Evolutionary conservation across 75 land plant species (phyloP).

Genomic region (Gnetum montanum): DNA sequence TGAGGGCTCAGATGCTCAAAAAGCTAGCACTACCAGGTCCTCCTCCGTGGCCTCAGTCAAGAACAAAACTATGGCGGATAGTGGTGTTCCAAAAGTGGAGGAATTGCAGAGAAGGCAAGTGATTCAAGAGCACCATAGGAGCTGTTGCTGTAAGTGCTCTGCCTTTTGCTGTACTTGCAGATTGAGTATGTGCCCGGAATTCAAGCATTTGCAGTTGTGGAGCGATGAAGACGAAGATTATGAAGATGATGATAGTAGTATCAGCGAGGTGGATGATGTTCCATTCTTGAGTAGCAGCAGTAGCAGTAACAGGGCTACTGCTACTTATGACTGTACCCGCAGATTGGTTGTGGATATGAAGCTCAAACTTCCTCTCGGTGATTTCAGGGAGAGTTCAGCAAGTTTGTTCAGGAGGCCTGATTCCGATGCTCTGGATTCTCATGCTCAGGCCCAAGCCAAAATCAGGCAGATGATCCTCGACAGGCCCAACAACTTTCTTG

Average conservation of each 20-base stretch:
- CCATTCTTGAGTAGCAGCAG: neutral
- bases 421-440: neutral
- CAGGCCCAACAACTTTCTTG: too few species aligned
- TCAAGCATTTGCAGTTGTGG: neutral
- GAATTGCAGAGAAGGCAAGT: neutral
- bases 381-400: neutral
- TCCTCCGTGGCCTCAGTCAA: neutral
- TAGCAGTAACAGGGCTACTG: too few species aligned
- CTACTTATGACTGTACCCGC: too few species aligned
- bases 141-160: neutral
- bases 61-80: neutral
- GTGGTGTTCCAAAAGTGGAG: neutral
- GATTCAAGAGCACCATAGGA: neutral
- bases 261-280: too few species aligned
- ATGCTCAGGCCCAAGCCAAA: slow-evolving; percentile 5
- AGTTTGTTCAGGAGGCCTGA: slow-evolving; percentile 2
- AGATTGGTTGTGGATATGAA: slow-evolving; percentile 2
- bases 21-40: neutral
- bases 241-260: neutral
- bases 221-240: neutral
- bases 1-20: neutral
- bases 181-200: neutral
- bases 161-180: slow-evolving; percentile 6
- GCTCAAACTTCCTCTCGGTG: neutral
- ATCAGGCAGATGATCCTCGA: slow-evolving; percentile 1